phyloP scores from a whole-genome alignment of 371 early-diverging fungal species.

The Apophysomyces sp. region DNA sequence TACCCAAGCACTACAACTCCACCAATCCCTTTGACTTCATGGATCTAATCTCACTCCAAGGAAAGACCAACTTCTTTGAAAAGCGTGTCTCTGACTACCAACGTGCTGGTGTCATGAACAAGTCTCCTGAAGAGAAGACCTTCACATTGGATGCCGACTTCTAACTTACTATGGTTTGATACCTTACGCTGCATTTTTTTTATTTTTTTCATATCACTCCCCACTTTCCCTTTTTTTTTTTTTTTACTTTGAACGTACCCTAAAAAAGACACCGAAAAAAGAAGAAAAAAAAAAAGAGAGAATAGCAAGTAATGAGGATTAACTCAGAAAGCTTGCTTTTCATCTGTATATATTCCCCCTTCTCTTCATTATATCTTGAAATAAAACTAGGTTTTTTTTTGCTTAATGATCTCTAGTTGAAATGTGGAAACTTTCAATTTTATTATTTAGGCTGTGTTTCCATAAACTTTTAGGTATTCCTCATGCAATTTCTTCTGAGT shows the following conservation, averaged over 20 bases:
- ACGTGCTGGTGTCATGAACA: slow-evolving; percentile 95
- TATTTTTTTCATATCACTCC: background rate
- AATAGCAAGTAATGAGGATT: background rate
- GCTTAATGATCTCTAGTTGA: too few relatives aligned
- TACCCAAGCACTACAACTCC: slow-evolving; percentile 84
- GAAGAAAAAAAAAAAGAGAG: background rate
- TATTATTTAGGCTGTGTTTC: background rate
- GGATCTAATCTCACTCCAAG: slow-evolving; percentile 99
- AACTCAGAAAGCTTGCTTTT: background rate
- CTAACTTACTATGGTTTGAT: slow-evolving; percentile 31
- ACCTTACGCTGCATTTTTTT: slow-evolving; percentile 2
- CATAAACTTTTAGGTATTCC: slow-evolving; percentile 63
- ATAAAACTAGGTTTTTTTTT: background rate
- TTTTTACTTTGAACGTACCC: background rate
- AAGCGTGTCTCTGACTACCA: slow-evolving; percentile 99
- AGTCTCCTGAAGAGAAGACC: slow-evolving; percentile 60
- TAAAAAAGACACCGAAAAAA: background rate
- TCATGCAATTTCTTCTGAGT: slow-evolving; percentile 84
- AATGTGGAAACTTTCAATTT: background rate
- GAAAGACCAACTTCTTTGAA: slow-evolving; percentile 99
- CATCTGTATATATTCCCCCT: background rate
- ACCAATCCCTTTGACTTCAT: slow-evolving; percentile 99
- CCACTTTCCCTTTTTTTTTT: background rate
- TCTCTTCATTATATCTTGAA: background rate
- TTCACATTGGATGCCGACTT: slow-evolving; percentile 88